Percentiles rank a stretch among this genome's conserved stretches.
Evolutionary conservation across 306 rosid genomes (phyloP).

Genomic region (Amphicarpaea edgeworthii): DNA sequence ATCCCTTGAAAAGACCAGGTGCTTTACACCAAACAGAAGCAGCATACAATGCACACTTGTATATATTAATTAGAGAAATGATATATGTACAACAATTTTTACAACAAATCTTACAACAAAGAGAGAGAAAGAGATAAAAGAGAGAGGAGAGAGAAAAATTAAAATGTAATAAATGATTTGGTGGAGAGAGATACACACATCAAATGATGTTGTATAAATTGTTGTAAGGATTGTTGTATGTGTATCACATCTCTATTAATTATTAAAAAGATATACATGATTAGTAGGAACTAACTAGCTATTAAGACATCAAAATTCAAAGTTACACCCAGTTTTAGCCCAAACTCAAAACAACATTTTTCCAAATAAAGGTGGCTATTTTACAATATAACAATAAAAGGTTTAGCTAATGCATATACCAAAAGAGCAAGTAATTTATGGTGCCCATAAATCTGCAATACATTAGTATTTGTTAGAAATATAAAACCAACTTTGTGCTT

Average conservation of each 20-base stretch:
- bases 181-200: too few relatives aligned
- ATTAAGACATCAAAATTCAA: not conserved
- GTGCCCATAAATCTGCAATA: not conserved
- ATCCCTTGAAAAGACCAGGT: not conserved
- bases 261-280: not conserved
- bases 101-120: too few relatives aligned
- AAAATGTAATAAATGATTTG: too few relatives aligned
- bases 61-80: not conserved
- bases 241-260: too few relatives aligned
- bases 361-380: not conserved
- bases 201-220: too few relatives aligned
- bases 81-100: too few relatives aligned
- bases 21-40: slow-evolving; percentile 21
- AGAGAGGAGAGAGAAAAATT: too few relatives aligned
- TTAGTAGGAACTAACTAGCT: not conserved
- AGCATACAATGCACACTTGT: not conserved
- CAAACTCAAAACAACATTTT: slow-evolving; percentile 2
- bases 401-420: not conserved
- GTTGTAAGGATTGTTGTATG: too few relatives aligned
- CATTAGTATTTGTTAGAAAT: not conserved
- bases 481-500: not conserved
- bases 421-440: not conserved
- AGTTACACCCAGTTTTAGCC: not conserved
- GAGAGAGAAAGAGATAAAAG: too few relatives aligned
- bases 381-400: not conserved